Evolutionary conservation across 1,284 basidiomycete genomes (phyloP).

Genomic region (Ceraceosorus bombacis): DNA sequence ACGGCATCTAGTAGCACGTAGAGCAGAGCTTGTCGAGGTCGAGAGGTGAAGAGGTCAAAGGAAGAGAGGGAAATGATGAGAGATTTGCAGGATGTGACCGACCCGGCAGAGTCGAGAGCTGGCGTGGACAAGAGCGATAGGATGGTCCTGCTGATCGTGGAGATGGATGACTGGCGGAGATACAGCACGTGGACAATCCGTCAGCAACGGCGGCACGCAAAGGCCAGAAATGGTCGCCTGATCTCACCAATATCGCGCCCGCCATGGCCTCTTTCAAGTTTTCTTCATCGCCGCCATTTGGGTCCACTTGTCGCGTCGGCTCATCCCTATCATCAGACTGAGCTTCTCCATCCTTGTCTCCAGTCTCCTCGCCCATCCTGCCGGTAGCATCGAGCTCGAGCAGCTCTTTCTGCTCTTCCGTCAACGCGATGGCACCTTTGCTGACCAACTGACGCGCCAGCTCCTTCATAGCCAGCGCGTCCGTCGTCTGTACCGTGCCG

Average conservation of each 20-base stretch:
- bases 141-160: constrained; percentile 26
- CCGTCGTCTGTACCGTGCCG: constrained; percentile 33
- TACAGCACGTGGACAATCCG: background rate
- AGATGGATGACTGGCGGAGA: constrained; percentile 13
- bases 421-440: constrained; percentile 30
- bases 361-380: constrained; percentile 1
- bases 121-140: constrained; percentile 29
- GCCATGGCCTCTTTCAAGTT: constrained; percentile 12
- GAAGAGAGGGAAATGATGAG: constrained; percentile 39
- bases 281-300: constrained; percentile 4
- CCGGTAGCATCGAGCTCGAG: background rate
- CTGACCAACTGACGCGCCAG: constrained; percentile 42
- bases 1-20: constrained; percentile 47
- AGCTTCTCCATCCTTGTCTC: constrained; percentile 3
- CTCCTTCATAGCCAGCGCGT: constrained; percentile 37
- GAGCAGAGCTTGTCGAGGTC: constrained; percentile 41
- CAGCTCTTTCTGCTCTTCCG: constrained; percentile 7
- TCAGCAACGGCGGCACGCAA: background rate
- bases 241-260: constrained; percentile 8
- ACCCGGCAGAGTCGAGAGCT: background rate
- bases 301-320: constrained; percentile 2
- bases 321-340: constrained; percentile 1
- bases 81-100: constrained; percentile 12
- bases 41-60: constrained; percentile 39
- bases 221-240: background rate